Evolutionary conservation across 805 yeast genomes (phyloP), one percentile per base, ranked within the genome.

Genomic region (Lipomyces kockii): DNA sequence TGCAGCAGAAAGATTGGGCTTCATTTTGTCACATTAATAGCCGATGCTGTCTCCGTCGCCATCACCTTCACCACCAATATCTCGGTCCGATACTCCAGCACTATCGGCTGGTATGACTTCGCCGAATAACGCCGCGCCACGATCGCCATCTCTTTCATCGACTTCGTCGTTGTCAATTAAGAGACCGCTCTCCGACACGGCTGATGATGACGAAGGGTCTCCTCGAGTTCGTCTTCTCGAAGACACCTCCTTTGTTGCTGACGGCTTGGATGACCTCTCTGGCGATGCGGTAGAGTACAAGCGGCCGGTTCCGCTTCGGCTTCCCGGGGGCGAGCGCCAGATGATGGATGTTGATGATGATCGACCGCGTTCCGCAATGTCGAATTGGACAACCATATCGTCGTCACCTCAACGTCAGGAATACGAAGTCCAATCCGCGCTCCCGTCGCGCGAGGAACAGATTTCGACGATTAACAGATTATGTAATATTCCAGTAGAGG

Each of bases 211-310:
- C 49, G 65, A 62, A n/a, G 67, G 64, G 17, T 66, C 70, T n/a
- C 70, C 70, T 7, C 58, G 67, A 7, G 39, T 64, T 7, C 64
- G 67, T 11, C 65, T 64, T 6, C 35, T 66, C 12, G 70, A 66
- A 27, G 70, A 66, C 22, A 39, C 61, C 2, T 54, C 54, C 1
- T 25, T 56, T 29, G 51, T 46, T 17, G 34, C 61, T n/a, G 55
- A 43, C 7, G 62, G 60, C 7, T 52, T 55, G 49, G 62, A 51
- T 12, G 60, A 22, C 6, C 8, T 43, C n/a, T 27, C 32, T 27
- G 66, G 53, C 34, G 62, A 39, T n/a, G 51, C 29, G 52, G 60
- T 49, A 35, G 58, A 65, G 7, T 32, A 54, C 51, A 51, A 54
- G 11, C 51, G 54, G 27, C 32, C 39, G 53, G 22, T 46, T 5